These are phyloP conservation scores for Anthracocystis panici-leucophaei DNA, from an alignment of 1,284 basidiomycete genomes.

Conservation along the genomic window DNA sequence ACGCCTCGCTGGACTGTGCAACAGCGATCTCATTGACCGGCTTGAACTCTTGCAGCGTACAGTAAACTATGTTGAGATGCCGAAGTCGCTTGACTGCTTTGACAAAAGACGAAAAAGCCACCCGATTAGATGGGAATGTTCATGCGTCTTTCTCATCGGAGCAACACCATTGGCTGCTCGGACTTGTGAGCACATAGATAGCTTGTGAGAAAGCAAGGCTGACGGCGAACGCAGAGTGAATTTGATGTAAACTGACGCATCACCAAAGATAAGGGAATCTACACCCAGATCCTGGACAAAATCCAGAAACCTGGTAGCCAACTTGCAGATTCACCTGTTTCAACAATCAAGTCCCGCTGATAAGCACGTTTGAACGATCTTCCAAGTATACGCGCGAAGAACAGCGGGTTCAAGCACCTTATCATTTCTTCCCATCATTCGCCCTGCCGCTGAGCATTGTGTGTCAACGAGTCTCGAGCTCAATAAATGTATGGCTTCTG, in stretches of 20 bases:
- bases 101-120: not conserved
- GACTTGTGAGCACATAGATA: slow-evolving; percentile 29
- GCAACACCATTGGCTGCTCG: slow-evolving; percentile 22
- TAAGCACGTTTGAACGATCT: not conserved
- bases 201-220: not conserved
- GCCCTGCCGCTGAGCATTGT: not conserved
- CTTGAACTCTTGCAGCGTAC: slow-evolving; percentile 1
- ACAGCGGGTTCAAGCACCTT: not conserved
- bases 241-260: not conserved
- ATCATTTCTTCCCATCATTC: slow-evolving; percentile 1
- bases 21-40: not conserved
- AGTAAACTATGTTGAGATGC: not conserved
- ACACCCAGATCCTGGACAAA: not conserved
- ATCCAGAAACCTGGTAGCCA: slow-evolving; percentile 1
- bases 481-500: not conserved
- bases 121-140: slow-evolving; percentile 15
- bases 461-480: not conserved
- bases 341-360: slow-evolving; percentile 4
- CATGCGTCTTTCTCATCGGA: not conserved
- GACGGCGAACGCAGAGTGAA: not conserved
- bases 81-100: not conserved
- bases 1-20: not conserved
- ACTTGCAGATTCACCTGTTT: not conserved
- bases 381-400: not conserved
- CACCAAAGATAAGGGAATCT: slow-evolving; percentile 11